phyloP scores from a whole-genome alignment of 371 early-diverging fungal species.

The Apophysomyces elegans region DNA sequence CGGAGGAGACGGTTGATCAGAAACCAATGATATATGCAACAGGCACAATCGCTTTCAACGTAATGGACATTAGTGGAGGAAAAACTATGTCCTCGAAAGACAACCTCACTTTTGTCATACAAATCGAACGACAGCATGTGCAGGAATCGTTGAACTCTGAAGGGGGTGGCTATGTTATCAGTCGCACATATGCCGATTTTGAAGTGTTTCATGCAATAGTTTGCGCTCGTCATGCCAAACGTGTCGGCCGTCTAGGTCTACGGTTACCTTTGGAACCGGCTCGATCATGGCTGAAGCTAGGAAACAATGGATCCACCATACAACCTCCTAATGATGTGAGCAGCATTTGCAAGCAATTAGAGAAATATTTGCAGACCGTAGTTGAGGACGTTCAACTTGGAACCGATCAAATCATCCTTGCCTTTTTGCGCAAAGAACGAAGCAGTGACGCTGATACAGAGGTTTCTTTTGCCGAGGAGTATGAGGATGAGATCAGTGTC shows the following conservation, averaged over 20 bases:
- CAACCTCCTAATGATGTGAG: slow-evolving; percentile 24
- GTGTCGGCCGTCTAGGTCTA: slow-evolving; percentile 29
- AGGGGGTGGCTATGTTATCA: slow-evolving; percentile 56
- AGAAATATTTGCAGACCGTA: slow-evolving; percentile 38
- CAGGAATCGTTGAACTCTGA: slow-evolving; percentile 42
- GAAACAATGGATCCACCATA: slow-evolving; percentile 15
- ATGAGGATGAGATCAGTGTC: slow-evolving; percentile 30
- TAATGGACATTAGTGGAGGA: slow-evolving; percentile 46
- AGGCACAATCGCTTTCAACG: slow-evolving; percentile 46
- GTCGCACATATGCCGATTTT: slow-evolving; percentile 50
- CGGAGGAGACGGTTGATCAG: neutral
- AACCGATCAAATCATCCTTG: slow-evolving; percentile 35
- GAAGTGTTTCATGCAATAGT: slow-evolving; percentile 46
- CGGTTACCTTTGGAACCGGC: slow-evolving; percentile 40
- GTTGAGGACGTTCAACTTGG: slow-evolving; percentile 49
- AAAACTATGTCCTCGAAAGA: slow-evolving; percentile 20
- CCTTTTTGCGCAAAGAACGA: slow-evolving; percentile 50
- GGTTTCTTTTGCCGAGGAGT: slow-evolving; percentile 44
- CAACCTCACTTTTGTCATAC: slow-evolving; percentile 43
- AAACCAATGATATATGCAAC: slow-evolving; percentile 36
- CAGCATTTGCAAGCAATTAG: slow-evolving; percentile 27
- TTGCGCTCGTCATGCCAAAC: slow-evolving; percentile 34
- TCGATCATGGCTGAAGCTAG: slow-evolving; percentile 42
- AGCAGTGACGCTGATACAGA: slow-evolving; percentile 18
- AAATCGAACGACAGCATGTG: slow-evolving; percentile 48